Evolutionary conservation across 2,329 filamentous ascomycete genomes (phyloP).

Genomic region (Zymoseptoria pseudotritici): DNA sequence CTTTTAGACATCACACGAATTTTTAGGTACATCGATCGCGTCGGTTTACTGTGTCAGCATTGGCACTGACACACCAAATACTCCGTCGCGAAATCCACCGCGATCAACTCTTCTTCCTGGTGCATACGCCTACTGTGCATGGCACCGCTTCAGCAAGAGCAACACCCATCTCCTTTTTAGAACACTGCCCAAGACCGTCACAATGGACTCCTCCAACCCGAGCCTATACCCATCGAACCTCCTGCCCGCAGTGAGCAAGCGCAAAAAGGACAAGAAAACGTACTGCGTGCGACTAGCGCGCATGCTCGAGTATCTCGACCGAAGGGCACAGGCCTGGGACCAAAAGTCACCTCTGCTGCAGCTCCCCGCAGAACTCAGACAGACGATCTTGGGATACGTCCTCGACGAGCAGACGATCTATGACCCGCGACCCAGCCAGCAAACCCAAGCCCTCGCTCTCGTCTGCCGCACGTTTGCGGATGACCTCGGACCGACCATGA

Average conservation of each 20-base stretch:
- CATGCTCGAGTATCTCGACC: constrained; percentile 6
- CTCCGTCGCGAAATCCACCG: not conserved
- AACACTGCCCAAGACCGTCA: not conserved
- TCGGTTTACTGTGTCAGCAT: not conserved
- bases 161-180: not conserved
- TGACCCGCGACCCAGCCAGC: constrained; percentile 3
- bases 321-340: constrained; percentile 1
- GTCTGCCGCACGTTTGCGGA: constrained; percentile 6
- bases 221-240: not conserved
- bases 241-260: not conserved
- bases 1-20: not conserved
- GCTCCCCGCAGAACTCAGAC: constrained; percentile 11
- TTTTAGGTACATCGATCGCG: not conserved
- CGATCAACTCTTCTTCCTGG: not conserved
- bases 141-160: too few relatives aligned
- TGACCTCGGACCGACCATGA: constrained; percentile 5
- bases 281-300: constrained; percentile 9
- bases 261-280: constrained; percentile 1
- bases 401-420: constrained; percentile 9
- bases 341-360: constrained; percentile 1
- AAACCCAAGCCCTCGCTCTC: constrained; percentile 3
- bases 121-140: too few relatives aligned
- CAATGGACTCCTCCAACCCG: not conserved
- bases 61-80: not conserved
- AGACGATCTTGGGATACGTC: constrained; percentile 7